Evolutionary conservation across 129 eudicot species (phyloP).

Genomic region (Rutidosis leptorrhynchoides): DNA sequence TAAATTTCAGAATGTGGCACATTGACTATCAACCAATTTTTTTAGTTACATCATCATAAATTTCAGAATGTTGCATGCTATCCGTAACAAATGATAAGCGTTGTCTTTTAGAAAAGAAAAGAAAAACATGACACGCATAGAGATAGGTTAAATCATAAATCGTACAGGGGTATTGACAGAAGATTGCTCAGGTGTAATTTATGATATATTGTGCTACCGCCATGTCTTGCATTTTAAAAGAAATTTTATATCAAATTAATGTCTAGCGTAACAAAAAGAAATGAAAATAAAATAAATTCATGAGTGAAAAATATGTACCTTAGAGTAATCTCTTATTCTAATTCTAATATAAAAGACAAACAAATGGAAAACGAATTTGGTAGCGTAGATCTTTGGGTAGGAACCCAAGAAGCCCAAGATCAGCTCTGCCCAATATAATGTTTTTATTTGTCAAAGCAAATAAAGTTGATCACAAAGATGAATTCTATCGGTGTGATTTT

Average conservation of each 20-base stretch:
- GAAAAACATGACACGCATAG: neutral
- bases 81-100: too few species aligned
- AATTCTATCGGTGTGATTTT: neutral
- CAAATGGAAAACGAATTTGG: conserved; percentile 87
- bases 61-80: too few species aligned
- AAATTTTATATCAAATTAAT: conserved; percentile 29
- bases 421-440: conserved; percentile 61
- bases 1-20: too few species aligned
- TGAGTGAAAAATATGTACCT: conserved; percentile 44
- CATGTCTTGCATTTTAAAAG: conserved; percentile 70
- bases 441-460: conserved; percentile 5
- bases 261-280: conserved; percentile 1
- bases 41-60: too few species aligned
- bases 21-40: too few species aligned
- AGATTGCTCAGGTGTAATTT: conserved; percentile 87
- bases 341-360: conserved; percentile 79
- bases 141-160: neutral
- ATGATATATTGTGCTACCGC: conserved; percentile 93
- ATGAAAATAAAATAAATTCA: neutral
- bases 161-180: conserved; percentile 96
- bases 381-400: conserved; percentile 86
- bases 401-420: conserved; percentile 89
- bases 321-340: conserved; percentile 95
- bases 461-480: neutral
- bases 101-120: too few species aligned